Percentiles rank a stretch among this genome's conserved stretches.
Evolutionary conservation across 441 rosid genomes (phyloP).

Genomic region (Biscutella auriculata): DNA sequence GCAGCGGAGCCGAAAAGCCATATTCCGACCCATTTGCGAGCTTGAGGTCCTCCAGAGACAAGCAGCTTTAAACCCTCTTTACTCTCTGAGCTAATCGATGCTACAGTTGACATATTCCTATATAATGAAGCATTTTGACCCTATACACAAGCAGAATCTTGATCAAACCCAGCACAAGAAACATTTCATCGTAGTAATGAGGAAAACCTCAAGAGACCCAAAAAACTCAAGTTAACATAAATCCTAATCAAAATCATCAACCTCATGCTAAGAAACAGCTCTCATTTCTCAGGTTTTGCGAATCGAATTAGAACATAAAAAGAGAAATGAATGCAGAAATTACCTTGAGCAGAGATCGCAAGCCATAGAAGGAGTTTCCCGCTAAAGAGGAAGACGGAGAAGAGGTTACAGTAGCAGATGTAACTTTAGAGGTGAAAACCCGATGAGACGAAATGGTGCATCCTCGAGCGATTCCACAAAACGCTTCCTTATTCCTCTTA

Average conservation of each 20-base stretch:
- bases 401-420: slow-evolving; percentile 17
- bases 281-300: too few species aligned
- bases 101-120: slow-evolving; percentile 45
- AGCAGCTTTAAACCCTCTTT: slow-evolving; percentile 64
- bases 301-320: not conserved
- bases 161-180: slow-evolving; percentile 9
- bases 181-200: too few species aligned
- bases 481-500: slow-evolving; percentile 28
- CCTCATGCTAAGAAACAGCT: too few species aligned
- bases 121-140: slow-evolving; percentile 28
- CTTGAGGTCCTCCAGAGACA: slow-evolving; percentile 67
- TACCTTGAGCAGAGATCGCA: slow-evolving; percentile 41
- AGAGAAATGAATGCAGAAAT: not conserved
- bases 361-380: slow-evolving; percentile 24
- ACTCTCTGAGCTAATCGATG: slow-evolving; percentile 32
- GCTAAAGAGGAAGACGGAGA: slow-evolving; percentile 25
- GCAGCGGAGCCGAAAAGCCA: slow-evolving; percentile 96
- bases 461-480: slow-evolving; percentile 19
- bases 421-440: slow-evolving; percentile 12
- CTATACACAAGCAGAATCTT: slow-evolving; percentile 21
- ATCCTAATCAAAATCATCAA: not conserved
- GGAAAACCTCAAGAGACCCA: too few species aligned
- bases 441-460: slow-evolving; percentile 15
- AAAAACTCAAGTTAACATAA: not conserved
- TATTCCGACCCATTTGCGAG: slow-evolving; percentile 75